Evolutionary conservation across 306 rosid species (phyloP).

Genomic region (Cicer pinnatifidum): DNA sequence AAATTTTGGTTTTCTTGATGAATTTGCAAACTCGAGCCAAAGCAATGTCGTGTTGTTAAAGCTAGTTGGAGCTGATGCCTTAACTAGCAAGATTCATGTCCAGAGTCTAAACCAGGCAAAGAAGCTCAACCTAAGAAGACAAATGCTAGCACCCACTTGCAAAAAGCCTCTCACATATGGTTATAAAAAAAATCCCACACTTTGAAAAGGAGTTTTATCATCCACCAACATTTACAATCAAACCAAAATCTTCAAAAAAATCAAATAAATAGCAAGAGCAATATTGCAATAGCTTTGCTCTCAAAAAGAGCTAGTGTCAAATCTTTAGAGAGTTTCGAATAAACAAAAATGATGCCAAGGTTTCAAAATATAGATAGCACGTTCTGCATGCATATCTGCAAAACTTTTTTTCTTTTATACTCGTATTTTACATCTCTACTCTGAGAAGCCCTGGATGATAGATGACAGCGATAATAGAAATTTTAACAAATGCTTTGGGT

Average conservation of each 20-base stretch:
- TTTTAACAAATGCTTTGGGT: conserved; percentile 22
- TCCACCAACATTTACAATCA: conserved; percentile 9
- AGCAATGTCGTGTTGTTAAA: conserved; percentile 9
- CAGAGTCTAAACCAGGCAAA: conserved; percentile 15
- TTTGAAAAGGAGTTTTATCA: neutral
- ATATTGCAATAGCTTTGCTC: conserved; percentile 20
- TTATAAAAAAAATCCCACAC: neutral
- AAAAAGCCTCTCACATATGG: conserved; percentile 23
- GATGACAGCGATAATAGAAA: conserved; percentile 15
- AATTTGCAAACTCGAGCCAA: conserved; percentile 4
- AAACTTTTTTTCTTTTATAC: neutral
- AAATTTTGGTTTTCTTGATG: neutral
- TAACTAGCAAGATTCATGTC: conserved; percentile 2
- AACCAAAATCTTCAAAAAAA: neutral
- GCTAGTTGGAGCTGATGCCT: conserved; percentile 1
- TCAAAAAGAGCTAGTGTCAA: conserved; percentile 10
- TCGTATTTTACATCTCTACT: conserved; percentile 13
- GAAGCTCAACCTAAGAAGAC: neutral
- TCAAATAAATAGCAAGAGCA: conserved; percentile 2
- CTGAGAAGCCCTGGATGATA: conserved; percentile 27
- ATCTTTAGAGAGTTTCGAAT: conserved; percentile 30
- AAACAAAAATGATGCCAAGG: conserved; percentile 10
- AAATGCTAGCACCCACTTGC: conserved; percentile 9
- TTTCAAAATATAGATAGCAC: conserved; percentile 18
- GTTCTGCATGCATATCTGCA: conserved; percentile 12